Evolutionary conservation across 345 rosid species (phyloP).

Genomic region (Linum tenue): DNA sequence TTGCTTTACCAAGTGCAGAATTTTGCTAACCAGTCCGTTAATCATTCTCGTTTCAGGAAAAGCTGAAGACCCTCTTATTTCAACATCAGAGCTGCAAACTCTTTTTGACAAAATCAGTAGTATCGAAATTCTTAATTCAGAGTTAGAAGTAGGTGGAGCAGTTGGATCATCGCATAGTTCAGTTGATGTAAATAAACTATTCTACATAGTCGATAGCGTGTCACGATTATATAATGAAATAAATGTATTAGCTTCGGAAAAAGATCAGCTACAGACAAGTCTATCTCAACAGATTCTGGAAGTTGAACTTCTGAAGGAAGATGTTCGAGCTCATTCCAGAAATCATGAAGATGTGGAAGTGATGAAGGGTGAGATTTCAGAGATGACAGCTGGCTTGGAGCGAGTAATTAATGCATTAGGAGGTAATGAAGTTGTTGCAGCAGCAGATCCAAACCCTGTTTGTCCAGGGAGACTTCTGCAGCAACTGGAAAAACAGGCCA

Average conservation of each 20-base stretch:
- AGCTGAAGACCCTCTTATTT: constrained; percentile 38
- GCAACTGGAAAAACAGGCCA: constrained; percentile 42
- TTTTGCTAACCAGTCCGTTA: constrained; percentile 6
- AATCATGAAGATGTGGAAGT: constrained; percentile 34
- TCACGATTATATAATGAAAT: constrained; percentile 44
- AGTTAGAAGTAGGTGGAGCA: constrained; percentile 22
- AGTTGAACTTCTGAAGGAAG: constrained; percentile 50
- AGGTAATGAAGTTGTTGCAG: constrained; percentile 27
- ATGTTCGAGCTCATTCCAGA: constrained; percentile 25
- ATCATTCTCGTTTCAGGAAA: constrained; percentile 30
- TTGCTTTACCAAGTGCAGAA: constrained; percentile 1
- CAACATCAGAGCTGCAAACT: constrained; percentile 38
- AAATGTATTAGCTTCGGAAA: constrained; percentile 35
- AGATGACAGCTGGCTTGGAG: constrained; percentile 43
- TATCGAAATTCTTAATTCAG: constrained; percentile 36
- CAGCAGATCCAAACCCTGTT: constrained; percentile 27
- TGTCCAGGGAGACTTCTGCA: constrained; percentile 35
- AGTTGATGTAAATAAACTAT: constrained; percentile 44
- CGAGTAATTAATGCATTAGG: constrained; percentile 39
- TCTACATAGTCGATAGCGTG: constrained; percentile 44
- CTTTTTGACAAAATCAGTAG: constrained; percentile 48
- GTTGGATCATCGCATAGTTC: constrained; percentile 27
- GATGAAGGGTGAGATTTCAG: constrained; percentile 43
- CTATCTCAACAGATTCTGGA: constrained; percentile 43
- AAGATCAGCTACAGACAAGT: constrained; percentile 45